These are phyloP conservation scores for Pseudopyricularia javanii DNA, from an alignment of 2,329 filamentous ascomycete genomes.

Conservation along the genomic window DNA sequence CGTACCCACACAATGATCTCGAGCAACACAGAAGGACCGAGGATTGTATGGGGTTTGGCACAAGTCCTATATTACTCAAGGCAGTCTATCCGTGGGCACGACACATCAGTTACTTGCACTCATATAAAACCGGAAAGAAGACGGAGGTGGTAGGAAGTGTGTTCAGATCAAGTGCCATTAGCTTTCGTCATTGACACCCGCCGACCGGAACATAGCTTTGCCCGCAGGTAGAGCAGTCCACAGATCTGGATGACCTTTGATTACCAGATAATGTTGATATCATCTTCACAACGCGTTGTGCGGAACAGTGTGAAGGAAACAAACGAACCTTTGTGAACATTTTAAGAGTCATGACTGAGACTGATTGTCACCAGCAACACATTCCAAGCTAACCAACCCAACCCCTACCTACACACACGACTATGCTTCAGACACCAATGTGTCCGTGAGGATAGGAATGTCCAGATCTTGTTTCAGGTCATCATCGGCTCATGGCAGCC, in stretches of 20 bases:
- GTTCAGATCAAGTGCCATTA: neutral
- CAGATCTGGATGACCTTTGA: neutral
- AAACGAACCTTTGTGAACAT: neutral
- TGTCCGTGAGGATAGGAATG: conserved; percentile 20
- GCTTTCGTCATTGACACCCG: neutral
- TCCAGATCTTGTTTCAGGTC: conserved; percentile 51
- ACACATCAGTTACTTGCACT: neutral
- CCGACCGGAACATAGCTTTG: neutral
- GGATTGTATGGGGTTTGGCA: too few relatives aligned
- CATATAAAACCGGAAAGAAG: neutral
- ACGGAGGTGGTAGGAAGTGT: neutral
- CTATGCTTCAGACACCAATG: neutral
- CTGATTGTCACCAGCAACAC: too few relatives aligned
- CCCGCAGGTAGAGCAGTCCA: neutral
- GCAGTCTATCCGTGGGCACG: too few relatives aligned
- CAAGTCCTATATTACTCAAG: too few relatives aligned
- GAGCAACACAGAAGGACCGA: too few relatives aligned
- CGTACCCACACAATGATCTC: too few relatives aligned
- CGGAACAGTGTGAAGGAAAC: neutral
- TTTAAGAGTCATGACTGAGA: neutral
- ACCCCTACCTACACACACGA: neutral
- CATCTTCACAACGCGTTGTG: neutral
- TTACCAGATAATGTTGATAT: neutral
- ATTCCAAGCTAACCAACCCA: too few relatives aligned
- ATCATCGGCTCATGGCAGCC: conserved; percentile 56